A percentile compares a stretch with the other conserved stretches of the same genome.
Evolutionary conservation across 345 rosid genomes (phyloP).

Genomic region (Eucalyptus polyanthemos): DNA sequence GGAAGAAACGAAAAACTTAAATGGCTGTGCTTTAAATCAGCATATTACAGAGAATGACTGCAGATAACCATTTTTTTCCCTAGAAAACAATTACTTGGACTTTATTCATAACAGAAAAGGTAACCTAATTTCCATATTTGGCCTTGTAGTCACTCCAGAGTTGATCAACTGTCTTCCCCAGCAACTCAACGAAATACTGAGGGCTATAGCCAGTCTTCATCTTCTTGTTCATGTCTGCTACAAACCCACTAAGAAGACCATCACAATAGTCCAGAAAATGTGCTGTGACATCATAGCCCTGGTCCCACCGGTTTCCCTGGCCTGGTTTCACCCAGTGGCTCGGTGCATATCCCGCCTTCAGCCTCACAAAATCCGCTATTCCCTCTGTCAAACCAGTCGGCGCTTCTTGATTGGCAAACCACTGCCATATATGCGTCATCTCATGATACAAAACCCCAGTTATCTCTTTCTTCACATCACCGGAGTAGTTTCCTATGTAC

Average conservation of each 20-base stretch:
- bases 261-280: slow-evolving; percentile 9
- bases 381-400: slow-evolving; percentile 3
- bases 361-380: slow-evolving; percentile 9
- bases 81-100: neutral
- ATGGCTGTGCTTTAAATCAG: neutral
- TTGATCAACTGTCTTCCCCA: slow-evolving; percentile 14
- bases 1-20: neutral
- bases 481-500: slow-evolving; percentile 1
- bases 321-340: slow-evolving; percentile 5
- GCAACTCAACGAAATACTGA: slow-evolving; percentile 2
- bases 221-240: slow-evolving; percentile 12
- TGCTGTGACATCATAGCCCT: slow-evolving; percentile 3
- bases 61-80: neutral
- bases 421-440: slow-evolving; percentile 10
- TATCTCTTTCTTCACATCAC: slow-evolving; percentile 2
- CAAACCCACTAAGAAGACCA: slow-evolving; percentile 9
- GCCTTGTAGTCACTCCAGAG: slow-evolving; percentile 19
- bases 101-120: neutral
- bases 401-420: neutral
- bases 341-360: slow-evolving; percentile 2
- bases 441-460: slow-evolving; percentile 5
- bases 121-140: neutral
- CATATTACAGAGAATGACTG: neutral
- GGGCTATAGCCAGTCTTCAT: slow-evolving; percentile 2
- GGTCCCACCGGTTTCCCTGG: slow-evolving; percentile 3